Evolutionary conservation across 2,329 filamentous ascomycete species (phyloP), one percentile per base, ranked within the genome.

Genomic region (Stylonectria norvegica): DNA sequence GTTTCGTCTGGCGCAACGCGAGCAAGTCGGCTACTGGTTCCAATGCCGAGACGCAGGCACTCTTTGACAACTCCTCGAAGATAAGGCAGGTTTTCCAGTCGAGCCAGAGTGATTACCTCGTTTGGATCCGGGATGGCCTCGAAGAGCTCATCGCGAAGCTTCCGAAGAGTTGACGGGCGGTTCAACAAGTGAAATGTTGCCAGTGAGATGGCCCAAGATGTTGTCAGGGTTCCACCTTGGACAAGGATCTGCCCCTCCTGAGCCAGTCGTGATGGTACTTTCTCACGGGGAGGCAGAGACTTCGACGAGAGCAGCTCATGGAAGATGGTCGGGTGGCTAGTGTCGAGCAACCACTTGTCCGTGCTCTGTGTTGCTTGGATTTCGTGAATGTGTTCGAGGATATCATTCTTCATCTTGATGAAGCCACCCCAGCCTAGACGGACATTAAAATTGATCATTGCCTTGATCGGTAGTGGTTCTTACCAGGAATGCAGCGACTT

Each of bases 1-100:
- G 53, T 49, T 44, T 66, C 61, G 19, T 61, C 51, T 2, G 72
- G 69, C 0, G 73, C 71, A 14, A 73, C 58, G 1, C 75, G 71
- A 36, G 74, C 68, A 2, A 76, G 61, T 4, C 69, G 56, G 37
- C 72, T 65, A n/a, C 67, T 70, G 3, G 73, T 64, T 10, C 67
- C 67, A 11, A 73, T 69, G 36, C 73, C 67, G 4, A 75, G 57
- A 5, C 76, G 68, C 49, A 76, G 60, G 1, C 70, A 62, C 55
- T 79, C 75, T 33, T 69, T 71, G 40, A 78, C 64, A 3, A 76
- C 70, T n/a, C 70, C 72, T 19, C 66, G 57, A 18, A 78, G 64
- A 46, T 75, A 76, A 0, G 65, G 65, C 19, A 70, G 52, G 28
- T 47, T 58, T 38, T 66, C 62, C 2, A 67, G 50, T 30, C 50